Evolutionary conservation across 1,284 basidiomycete genomes (phyloP).

Genomic region (Ceratobasidium sp.): DNA sequence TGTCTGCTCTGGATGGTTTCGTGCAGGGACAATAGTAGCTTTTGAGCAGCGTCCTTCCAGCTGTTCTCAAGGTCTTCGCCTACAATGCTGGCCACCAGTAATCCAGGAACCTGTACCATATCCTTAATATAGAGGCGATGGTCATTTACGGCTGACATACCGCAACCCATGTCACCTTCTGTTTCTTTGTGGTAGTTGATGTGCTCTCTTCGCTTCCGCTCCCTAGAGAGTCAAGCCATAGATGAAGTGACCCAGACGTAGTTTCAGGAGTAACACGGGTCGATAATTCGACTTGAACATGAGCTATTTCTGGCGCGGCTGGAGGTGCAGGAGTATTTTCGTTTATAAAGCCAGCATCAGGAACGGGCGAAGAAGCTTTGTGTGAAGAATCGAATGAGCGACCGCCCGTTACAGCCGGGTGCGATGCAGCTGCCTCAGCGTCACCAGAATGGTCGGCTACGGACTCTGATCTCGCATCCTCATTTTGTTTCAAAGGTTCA

Average conservation of each 20-base stretch:
- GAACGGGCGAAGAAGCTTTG: neutral
- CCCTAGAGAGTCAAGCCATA: constrained; percentile 19
- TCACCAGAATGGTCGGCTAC: neutral
- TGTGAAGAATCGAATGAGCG: neutral
- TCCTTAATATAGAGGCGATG: neutral
- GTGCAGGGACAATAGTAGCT: neutral
- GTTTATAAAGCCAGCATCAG: neutral
- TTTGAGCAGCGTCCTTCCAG: constrained; percentile 22
- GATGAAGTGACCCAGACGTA: constrained; percentile 11
- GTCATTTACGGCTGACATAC: neutral
- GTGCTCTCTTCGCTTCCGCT: neutral
- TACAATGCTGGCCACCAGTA: constrained; percentile 22
- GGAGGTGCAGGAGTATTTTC: neutral
- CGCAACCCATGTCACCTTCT: constrained; percentile 18
- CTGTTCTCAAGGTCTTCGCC: neutral
- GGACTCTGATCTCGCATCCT: neutral
- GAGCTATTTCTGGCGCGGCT: neutral
- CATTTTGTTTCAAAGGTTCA: neutral
- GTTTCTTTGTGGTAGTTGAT: neutral
- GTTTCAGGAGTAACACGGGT: constrained; percentile 2
- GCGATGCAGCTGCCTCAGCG: neutral
- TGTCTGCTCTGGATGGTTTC: constrained; percentile 22
- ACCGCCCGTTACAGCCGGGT: neutral
- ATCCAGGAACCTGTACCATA: neutral
- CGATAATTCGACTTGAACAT: neutral